phyloP scores from a whole-genome alignment of 2,329 filamentous ascomycete species.

The Tolypocladium nubicola region DNA sequence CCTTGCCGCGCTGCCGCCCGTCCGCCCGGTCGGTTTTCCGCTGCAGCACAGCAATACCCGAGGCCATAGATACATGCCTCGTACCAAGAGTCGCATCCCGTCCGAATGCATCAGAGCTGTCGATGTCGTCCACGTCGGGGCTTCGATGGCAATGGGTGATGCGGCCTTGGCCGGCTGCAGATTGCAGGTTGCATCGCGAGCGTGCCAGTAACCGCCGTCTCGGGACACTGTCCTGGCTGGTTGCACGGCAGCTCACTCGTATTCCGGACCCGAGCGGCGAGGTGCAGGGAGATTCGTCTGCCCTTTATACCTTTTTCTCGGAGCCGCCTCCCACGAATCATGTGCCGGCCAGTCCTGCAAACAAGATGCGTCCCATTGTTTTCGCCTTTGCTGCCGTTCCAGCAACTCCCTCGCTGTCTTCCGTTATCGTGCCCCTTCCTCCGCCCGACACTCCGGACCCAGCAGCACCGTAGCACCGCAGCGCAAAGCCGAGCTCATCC shows the following conservation, averaged over 20 bases:
- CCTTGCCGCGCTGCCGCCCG: background rate
- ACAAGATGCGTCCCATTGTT: background rate
- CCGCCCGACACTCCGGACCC: background rate
- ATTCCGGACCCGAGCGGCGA: background rate
- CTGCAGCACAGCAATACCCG: background rate
- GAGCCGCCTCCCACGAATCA: background rate
- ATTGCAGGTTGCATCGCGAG: background rate
- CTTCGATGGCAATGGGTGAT: background rate
- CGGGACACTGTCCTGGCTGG: background rate
- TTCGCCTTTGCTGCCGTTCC: background rate
- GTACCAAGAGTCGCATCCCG: background rate
- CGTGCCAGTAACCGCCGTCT: background rate
- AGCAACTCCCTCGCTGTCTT: background rate
- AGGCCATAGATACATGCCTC: background rate
- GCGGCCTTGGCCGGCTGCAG: background rate
- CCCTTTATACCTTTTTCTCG: background rate
- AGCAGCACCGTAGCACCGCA: background rate
- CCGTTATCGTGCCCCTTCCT: background rate
- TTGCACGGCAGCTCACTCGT: background rate
- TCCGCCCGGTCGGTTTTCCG: background rate
- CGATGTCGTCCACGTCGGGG: background rate
- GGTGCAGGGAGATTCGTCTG: background rate
- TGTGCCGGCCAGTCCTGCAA: background rate
- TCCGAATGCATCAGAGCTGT: background rate
- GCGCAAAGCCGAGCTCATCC: slow-evolving; percentile 1